These are phyloP conservation scores for Przewalskia tangutica DNA, from an alignment of 257 asterid genomes.

Conservation along the genomic window DNA sequence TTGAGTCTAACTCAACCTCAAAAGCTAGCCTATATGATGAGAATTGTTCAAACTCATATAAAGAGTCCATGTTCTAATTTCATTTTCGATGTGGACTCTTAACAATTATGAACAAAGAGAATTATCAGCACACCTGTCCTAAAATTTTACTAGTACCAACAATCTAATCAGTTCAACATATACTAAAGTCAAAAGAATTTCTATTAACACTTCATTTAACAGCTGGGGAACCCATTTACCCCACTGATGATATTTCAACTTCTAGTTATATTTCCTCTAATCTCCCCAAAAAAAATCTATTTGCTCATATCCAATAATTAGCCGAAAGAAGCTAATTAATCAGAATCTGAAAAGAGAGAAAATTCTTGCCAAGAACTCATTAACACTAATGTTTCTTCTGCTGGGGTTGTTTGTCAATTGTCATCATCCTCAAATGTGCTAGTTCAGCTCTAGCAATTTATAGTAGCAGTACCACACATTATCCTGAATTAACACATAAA, in stretches of 20 bases:
- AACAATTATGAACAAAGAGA: constrained; percentile 18
- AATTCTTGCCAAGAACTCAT: constrained; percentile 28
- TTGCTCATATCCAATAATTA: constrained; percentile 10
- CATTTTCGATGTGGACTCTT: too few relatives aligned
- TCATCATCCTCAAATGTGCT: constrained; percentile 18
- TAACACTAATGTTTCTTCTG: neutral
- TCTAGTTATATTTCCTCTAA: neutral
- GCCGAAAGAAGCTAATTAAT: neutral
- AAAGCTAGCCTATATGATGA: too few relatives aligned
- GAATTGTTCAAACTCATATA: too few relatives aligned
- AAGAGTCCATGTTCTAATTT: too few relatives aligned
- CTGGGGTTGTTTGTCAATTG: constrained; percentile 3
- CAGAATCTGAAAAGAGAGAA: constrained; percentile 19
- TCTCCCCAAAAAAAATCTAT: neutral
- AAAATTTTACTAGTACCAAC: constrained; percentile 21
- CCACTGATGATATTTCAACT: neutral
- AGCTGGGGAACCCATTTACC: neutral
- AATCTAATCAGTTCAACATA: constrained; percentile 14
- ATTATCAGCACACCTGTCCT: constrained; percentile 29
- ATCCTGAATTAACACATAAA: neutral
- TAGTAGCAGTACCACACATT: constrained; percentile 2
- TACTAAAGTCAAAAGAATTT: neutral
- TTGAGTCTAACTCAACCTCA: too few relatives aligned
- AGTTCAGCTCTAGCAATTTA: constrained; percentile 10
- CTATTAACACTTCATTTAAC: neutral